These are phyloP conservation scores for Apophysomyces variabilis DNA, from an alignment of 371 early-diverging fungal species.

Conservation along the genomic window DNA sequence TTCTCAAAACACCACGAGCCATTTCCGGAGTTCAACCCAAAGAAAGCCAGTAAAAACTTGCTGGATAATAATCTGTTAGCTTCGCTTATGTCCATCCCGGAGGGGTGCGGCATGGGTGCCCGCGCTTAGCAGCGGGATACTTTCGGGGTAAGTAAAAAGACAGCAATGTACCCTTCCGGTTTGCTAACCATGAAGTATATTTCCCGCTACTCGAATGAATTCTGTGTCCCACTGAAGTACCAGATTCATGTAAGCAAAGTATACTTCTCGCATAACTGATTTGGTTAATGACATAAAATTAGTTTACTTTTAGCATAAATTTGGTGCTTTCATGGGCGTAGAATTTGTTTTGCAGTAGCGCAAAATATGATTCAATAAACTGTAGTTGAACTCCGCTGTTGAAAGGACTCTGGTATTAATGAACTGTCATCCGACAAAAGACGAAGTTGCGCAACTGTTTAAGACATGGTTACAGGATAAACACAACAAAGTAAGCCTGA, in stretches of 20 bases:
- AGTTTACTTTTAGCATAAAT: not conserved
- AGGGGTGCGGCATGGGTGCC: no score
- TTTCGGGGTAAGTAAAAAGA: no score
- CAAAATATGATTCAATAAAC: not conserved
- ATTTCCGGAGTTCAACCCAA: not conserved
- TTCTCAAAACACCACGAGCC: not conserved
- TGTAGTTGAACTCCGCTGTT: not conserved
- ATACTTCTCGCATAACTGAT: not conserved
- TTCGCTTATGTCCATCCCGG: no score
- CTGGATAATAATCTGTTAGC: no score
- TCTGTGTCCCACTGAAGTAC: not conserved
- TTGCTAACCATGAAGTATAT: no score
- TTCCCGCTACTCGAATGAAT: no score
- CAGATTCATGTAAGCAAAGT: not conserved
- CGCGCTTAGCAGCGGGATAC: no score
- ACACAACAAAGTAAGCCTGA: conserved; percentile 72
- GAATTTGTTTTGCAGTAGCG: not conserved
- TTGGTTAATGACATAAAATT: not conserved
- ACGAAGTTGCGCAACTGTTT: conserved; percentile 70
- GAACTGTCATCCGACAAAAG: conserved; percentile 57
- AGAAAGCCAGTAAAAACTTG: not conserved
- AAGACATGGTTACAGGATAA: conserved; percentile 68
- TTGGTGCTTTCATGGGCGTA: not conserved
- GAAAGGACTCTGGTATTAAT: conserved; percentile 5
- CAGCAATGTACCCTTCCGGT: no score